Evolutionary conservation across 352 stramenopile species (phyloP).

Genomic region (Phytophthora fragariaefolia): DNA sequence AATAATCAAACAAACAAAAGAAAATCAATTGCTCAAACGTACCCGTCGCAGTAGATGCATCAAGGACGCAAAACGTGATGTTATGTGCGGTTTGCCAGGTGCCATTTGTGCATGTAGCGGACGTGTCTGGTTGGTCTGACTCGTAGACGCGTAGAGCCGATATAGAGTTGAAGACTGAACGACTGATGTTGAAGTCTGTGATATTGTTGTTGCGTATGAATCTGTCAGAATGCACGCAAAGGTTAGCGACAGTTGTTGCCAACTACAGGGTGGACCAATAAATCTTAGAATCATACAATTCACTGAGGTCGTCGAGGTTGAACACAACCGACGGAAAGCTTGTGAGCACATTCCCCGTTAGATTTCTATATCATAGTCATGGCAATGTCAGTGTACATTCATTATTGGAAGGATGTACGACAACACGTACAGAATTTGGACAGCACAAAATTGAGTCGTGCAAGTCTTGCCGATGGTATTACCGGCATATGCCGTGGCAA

Average conservation of each 20-base stretch:
- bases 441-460: constrained; percentile 33
- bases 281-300: constrained; percentile 25
- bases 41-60: constrained; percentile 10
- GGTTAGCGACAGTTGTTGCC: not conserved
- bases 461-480: constrained; percentile 34
- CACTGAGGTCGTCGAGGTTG: constrained; percentile 35
- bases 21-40: not conserved
- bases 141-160: constrained; percentile 28
- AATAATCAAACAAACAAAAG: not conserved
- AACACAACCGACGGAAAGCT: constrained; percentile 39
- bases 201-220: constrained; percentile 47
- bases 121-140: constrained; percentile 28
- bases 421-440: constrained; percentile 40
- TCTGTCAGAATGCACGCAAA: constrained; percentile 14
- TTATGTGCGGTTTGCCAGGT: constrained; percentile 34
- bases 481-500: constrained; percentile 42
- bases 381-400: not conserved
- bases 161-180: constrained; percentile 19
- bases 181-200: constrained; percentile 44
- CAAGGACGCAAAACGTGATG: constrained; percentile 44
- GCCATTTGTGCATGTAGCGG: constrained; percentile 28
- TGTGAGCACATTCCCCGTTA: constrained; percentile 42
- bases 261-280: not conserved
- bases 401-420: not conserved
- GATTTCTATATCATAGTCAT: constrained; percentile 23